Conservation (phyloP, 2,329 filamentous ascomycete genomes). For the Fusarium pilosicola region DNA sequence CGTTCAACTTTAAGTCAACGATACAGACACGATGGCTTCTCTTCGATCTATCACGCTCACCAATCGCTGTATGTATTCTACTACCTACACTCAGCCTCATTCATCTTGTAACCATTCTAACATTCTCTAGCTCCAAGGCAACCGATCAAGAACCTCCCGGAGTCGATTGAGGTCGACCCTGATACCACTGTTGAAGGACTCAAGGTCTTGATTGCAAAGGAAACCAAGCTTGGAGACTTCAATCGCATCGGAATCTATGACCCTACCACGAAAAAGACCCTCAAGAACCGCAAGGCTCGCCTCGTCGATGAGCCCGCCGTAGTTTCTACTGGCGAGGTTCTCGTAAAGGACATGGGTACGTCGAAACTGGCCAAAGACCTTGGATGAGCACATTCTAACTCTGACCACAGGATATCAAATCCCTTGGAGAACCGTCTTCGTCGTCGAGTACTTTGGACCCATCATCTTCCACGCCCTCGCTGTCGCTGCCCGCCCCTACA, state of each 20-base stretch:
- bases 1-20: slow-evolving; percentile 3
- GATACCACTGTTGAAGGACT: slow-evolving; percentile 69
- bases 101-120: slow-evolving; percentile 5
- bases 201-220: slow-evolving; percentile 65
- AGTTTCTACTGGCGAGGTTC: slow-evolving; percentile 65
- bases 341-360: slow-evolving; percentile 93
- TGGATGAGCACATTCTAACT: background rate
- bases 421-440: slow-evolving; percentile 91
- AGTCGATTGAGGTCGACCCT: slow-evolving; percentile 58
- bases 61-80: slow-evolving; percentile 50
- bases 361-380: background rate
- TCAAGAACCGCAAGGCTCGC: slow-evolving; percentile 69
- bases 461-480: slow-evolving; percentile 84
- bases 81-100: background rate
- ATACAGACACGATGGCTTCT: slow-evolving; percentile 43
- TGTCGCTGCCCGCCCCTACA: slow-evolving; percentile 76
- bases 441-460: slow-evolving; percentile 94
- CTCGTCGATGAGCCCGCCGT: slow-evolving; percentile 61
- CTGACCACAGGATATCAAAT: slow-evolving; percentile 78
- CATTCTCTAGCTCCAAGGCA: slow-evolving; percentile 55
- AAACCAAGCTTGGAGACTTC: slow-evolving; percentile 62
- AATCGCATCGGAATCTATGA: slow-evolving; percentile 73
- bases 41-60: slow-evolving; percentile 55
- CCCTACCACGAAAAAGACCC: slow-evolving; percentile 67
- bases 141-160: slow-evolving; percentile 65